Percentiles rank a stretch among this genome's conserved stretches.
Evolutionary conservation across 164 flowering plant species (phyloP).

Genomic region (Cinnamomum chago): DNA sequence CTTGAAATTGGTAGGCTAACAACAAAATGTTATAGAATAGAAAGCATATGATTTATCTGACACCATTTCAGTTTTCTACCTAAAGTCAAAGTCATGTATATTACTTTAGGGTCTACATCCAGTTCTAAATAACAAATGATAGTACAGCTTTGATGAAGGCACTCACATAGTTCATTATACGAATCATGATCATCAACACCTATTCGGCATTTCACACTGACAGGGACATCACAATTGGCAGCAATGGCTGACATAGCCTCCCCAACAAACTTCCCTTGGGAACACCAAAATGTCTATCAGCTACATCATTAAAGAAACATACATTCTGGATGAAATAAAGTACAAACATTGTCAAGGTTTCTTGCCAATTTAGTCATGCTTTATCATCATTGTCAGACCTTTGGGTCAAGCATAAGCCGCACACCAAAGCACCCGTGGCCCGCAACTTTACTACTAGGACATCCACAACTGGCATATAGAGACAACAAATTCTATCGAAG

Average conservation of each 20-base stretch:
- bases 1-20: background rate
- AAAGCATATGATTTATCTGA: background rate
- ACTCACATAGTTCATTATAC: constrained; percentile 88
- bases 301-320: constrained; percentile 15
- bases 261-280: constrained; percentile 87
- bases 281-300: constrained; percentile 34
- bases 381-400: constrained; percentile 36
- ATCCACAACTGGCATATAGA: constrained; percentile 69
- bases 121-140: background rate
- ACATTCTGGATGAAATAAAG: background rate
- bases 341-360: background rate
- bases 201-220: constrained; percentile 94
- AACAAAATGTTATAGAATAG: background rate
- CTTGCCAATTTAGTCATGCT: constrained; percentile 3
- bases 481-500: constrained; percentile 3
- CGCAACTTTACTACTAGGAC: constrained; percentile 92
- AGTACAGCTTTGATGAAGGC: constrained; percentile 3
- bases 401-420: constrained; percentile 86
- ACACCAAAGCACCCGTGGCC: constrained; percentile 99
- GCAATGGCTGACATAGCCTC: constrained; percentile 96
- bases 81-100: background rate
- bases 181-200: constrained; percentile 97
- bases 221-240: constrained; percentile 75
- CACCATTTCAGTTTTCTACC: background rate
- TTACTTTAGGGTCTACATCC: background rate